These are phyloP conservation scores for Pichia sp. DNA, from an alignment of 1,139 yeast genomes.

Conservation along the genomic window DNA sequence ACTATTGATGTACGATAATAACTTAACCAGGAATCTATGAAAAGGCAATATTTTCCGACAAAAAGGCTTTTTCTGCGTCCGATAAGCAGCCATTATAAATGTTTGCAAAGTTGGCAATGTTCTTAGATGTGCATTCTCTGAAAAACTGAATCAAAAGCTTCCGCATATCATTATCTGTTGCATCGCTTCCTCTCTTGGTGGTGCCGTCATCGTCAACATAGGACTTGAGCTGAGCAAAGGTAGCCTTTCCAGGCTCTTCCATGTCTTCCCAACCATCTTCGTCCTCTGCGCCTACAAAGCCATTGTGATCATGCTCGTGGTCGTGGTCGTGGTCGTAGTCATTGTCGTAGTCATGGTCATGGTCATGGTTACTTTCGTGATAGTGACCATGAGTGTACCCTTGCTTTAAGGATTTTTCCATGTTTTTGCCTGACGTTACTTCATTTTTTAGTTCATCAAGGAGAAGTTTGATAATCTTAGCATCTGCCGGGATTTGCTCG, in stretches of 20 bases:
- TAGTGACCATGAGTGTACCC: not conserved
- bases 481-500: constrained; percentile 63
- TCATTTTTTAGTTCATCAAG: constrained; percentile 66
- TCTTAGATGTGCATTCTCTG: constrained; percentile 52
- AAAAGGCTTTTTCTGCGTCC: not conserved
- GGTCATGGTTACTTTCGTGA: too few relatives aligned
- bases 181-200: constrained; percentile 20
- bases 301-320: constrained; percentile 37
- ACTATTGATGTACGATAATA: not conserved
- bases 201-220: constrained; percentile 38
- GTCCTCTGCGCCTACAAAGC: constrained; percentile 44
- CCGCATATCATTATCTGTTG: constrained; percentile 36
- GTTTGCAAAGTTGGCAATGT: not conserved
- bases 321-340: constrained; percentile 34
- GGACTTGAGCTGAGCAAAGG: constrained; percentile 53
- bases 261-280: constrained; percentile 83
- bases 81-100: not conserved
- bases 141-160: constrained; percentile 56
- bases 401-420: constrained; percentile 1
- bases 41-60: not conserved
- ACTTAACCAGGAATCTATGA: not conserved
- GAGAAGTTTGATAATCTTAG: constrained; percentile 69
- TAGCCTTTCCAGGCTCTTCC: constrained; percentile 63
- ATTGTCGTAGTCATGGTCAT: not conserved
- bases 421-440: constrained; percentile 40